Base-by-base conservation (phyloP, 1,284 basidiomycete species). In the Papiliotrema terrestris region DNA sequence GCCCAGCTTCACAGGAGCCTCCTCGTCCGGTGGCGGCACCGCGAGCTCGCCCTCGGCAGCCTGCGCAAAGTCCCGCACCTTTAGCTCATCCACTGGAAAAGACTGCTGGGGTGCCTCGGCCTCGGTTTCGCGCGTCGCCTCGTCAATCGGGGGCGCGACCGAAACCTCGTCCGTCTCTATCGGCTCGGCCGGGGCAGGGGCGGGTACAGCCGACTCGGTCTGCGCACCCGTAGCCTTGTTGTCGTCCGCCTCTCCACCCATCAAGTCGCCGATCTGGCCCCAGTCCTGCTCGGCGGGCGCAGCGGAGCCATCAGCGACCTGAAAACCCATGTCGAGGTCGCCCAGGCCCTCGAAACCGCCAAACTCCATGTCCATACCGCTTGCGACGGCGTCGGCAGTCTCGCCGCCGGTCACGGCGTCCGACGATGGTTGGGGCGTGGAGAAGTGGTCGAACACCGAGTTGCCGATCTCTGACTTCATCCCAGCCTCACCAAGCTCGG, bases 291-390 rank as follows among this genome's bases (percentile, higher is more conserved):
- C 52, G n/a, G 44, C 52, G 23, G 39, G 23, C 42, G 60, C 62
- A 58, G 63, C 63, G 25, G 20, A 45, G 14, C 55, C 57, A 1
- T 62, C 43, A 1, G 59, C 58, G 59, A 69, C 67, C n/a, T 64
- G 52, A 51, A 71, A 71, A n/a, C 63, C 13, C 23, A 32, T 17
- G 45, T 47, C 25, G 15, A 32, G 15, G 45, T 25, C 29, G 26
- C 14, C 23, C 3, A 35, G 20, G 8, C 11, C 26, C 15, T 29
- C 65, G 51, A 68, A 68, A 11, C 63, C 62, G 45, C 66, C 66
- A 23, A 66, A 60, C 17, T 48, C 45, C n/a, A n/a, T 22, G 45
- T 63, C 61, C 19, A 66, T 53, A 5, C 60, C 56, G 11, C 51
- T 41, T 26, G 59, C 62, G 38, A 59, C 55, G 11, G 52, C 45